Conservation (phyloP, 2,329 filamentous ascomycete species). For the Sporothrix schenckii region DNA sequence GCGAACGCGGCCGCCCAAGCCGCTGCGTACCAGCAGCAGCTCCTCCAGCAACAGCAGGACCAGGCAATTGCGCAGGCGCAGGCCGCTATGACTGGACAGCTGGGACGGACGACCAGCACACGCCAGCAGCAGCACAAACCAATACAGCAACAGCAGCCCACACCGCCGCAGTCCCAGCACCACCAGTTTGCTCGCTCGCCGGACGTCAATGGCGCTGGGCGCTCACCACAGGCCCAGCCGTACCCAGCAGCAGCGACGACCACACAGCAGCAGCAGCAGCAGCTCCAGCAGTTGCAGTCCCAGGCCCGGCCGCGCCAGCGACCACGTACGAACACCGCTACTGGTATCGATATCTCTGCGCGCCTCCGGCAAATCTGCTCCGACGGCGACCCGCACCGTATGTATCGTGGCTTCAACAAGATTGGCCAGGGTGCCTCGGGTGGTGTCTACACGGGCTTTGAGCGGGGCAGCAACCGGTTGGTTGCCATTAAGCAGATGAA, state of each 20-base stretch:
- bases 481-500: conserved; percentile 99
- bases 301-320: conserved; percentile 71
- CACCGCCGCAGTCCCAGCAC: conserved; percentile 58
- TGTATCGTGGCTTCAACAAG: conserved; percentile 86
- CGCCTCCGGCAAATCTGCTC: conserved; percentile 88
- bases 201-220: conserved; percentile 47
- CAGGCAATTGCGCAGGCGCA: conserved; percentile 80
- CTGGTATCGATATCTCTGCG: conserved; percentile 75
- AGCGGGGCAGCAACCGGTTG: conserved; percentile 78
- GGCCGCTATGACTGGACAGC: conserved; percentile 70
- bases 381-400: conserved; percentile 81
- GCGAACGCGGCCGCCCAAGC: conserved; percentile 38
- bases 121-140: conserved; percentile 53
- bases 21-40: conserved; percentile 61
- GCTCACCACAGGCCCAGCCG: conserved; percentile 45
- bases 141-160: conserved; percentile 49
- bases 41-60: conserved; percentile 81
- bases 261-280: conserved; percentile 38
- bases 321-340: conserved; percentile 69
- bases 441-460: conserved; percentile 90
- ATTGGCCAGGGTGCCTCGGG: conserved; percentile 97
- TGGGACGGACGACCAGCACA: conserved; percentile 75
- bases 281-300: conserved; percentile 33
- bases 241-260: conserved; percentile 17
- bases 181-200: conserved; percentile 46